Base-by-base conservation (phyloP, 495 filamentous ascomycete genomes). In the Zalerion maritima region DNA sequence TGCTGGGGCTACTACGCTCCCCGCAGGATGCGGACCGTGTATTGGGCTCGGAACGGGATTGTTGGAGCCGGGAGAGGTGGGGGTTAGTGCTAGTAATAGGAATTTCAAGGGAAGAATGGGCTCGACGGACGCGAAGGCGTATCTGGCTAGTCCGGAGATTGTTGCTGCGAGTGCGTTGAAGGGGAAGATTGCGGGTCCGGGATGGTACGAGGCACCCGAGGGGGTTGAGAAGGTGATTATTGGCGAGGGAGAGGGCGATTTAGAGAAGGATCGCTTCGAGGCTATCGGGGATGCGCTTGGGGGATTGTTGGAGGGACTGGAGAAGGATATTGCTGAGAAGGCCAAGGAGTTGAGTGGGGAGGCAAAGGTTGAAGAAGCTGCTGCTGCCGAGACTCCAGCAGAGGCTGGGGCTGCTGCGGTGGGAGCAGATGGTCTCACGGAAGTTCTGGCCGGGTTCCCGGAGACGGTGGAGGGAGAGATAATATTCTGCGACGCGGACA, bases 71-170 rank as follows among this genome's bases (percentile, higher is more conserved):
- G 81, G 81, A 2, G 82, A 94, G 55, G 74, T 87, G 16, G 86
- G 87, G n/a, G 91, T 94, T 44, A 76, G 68, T 37, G 81, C 82
- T 0, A 76, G 68, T 28, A 94, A 94, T 59, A 73, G 87, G 12
- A 94, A 93, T 52, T 94, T 92, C 63, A 86, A 89, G 55, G 86
- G 83, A 0, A 71, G 87, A 13, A 93, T 94, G 85, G 86, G 87
- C 3, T 73, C 64, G 4, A 73, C 64, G 5, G 73, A 84, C 4
- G 82, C 84, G 0, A 78, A 82, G 38, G 83, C 85, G 0, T 96
- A 96, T 48, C 73, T 97, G 2, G 81, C 75, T 6, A 84, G 75
- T 36, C 87, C 89, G 3, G 86, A 94, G 38, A 78, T 94, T 8
- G 87, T 96, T 2, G 87, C 87, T 10, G 86, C 87, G 0, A 84